Percentiles rank a stretch among this genome's conserved stretches.
Evolutionary conservation across 2,329 filamentous ascomycete species (phyloP).

Genomic region (Colletotrichum liaoningense): DNA sequence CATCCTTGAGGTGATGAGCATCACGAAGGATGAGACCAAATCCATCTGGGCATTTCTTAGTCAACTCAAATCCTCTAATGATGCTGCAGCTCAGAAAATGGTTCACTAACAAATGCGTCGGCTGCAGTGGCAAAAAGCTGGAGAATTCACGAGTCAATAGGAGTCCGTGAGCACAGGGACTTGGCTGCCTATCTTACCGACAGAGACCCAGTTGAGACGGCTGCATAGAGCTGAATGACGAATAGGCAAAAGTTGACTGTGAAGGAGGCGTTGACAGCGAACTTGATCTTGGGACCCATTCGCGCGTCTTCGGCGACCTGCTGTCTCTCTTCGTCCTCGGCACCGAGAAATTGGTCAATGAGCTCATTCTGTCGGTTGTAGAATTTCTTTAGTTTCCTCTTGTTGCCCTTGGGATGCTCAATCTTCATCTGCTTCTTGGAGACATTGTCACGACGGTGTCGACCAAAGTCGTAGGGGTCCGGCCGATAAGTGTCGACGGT

Average conservation of each 20-base stretch:
- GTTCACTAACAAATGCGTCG: conserved; percentile 66
- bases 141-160: conserved; percentile 24
- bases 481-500: conserved; percentile 35
- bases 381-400: conserved; percentile 56
- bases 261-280: conserved; percentile 65
- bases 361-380: conserved; percentile 60
- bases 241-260: conserved; percentile 65
- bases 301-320: conserved; percentile 61
- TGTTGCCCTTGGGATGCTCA: conserved; percentile 58
- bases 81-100: neutral
- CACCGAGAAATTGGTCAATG: conserved; percentile 65
- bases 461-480: conserved; percentile 53
- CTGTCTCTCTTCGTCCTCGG: conserved; percentile 64
- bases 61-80: conserved; percentile 38
- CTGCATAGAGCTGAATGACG: conserved; percentile 69
- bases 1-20: conserved; percentile 69
- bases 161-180: neutral
- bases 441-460: conserved; percentile 52
- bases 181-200: conserved; percentile 45
- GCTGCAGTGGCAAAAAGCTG: conserved; percentile 73
- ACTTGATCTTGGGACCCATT: conserved; percentile 62
- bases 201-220: conserved; percentile 68
- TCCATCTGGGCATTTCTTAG: conserved; percentile 59
- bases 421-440: conserved; percentile 58
- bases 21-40: conserved; percentile 71